Conservation (phyloP, 1,284 basidiomycete species). For the Termitomyces sp. region DNA sequence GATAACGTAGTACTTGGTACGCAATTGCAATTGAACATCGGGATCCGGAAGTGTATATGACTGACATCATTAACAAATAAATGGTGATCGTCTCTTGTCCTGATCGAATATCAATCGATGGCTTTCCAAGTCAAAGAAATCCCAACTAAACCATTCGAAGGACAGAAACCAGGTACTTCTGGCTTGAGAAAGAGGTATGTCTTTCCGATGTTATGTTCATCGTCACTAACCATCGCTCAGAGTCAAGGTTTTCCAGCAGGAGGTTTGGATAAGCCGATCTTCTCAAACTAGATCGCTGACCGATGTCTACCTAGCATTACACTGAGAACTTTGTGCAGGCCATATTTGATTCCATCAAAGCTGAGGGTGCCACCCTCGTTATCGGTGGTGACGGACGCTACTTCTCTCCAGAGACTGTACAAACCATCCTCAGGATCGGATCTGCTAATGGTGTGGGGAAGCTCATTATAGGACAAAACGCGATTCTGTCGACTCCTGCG, state of each 20-base stretch:
- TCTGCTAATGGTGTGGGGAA: conserved; percentile 88
- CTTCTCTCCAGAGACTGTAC: conserved; percentile 86
- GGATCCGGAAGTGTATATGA: not conserved
- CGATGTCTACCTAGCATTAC: conserved; percentile 65
- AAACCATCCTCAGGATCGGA: conserved; percentile 87
- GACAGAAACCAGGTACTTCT: conserved; percentile 94
- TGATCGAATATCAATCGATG: conserved; percentile 27
- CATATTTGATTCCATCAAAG: conserved; percentile 87
- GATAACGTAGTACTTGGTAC: too few relatives aligned
- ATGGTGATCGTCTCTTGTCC: not conserved
- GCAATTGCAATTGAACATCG: too few relatives aligned
- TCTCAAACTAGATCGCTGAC: conserved; percentile 9
- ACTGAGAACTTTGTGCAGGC: conserved; percentile 98
- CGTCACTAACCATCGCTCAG: conserved; percentile 36
- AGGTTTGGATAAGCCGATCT: conserved; percentile 44
- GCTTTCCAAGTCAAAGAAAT: conserved; percentile 54
- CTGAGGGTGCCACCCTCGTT: conserved; percentile 83
- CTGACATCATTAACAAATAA: conserved; percentile 15
- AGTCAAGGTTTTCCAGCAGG: conserved; percentile 90
- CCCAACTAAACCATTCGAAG: conserved; percentile 73
- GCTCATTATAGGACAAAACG: conserved; percentile 85
- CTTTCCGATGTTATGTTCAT: conserved; percentile 12
- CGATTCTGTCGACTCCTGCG: conserved; percentile 94
- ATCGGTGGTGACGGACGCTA: conserved; percentile 97
- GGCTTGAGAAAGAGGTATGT: conserved; percentile 84